phyloP scores from a whole-genome alignment of 768 basidiomycete species.

The Dacryopinax spathularia region DNA sequence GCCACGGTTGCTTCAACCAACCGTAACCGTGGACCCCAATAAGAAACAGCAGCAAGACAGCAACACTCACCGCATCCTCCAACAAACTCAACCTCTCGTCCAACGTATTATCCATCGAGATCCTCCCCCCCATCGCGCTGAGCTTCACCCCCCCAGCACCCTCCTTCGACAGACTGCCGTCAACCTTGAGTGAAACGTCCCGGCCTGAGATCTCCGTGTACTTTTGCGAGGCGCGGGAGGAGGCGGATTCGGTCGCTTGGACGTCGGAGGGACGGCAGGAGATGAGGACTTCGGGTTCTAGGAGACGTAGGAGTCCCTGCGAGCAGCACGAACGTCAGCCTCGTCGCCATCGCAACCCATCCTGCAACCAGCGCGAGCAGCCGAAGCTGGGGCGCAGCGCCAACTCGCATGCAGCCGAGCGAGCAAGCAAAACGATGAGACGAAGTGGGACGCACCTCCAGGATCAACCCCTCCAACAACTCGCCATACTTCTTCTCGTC shows the following conservation, averaged over 20 bases:
- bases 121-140: slow-evolving; percentile 53
- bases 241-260: slow-evolving; percentile 45
- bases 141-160: slow-evolving; percentile 78
- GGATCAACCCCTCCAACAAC: slow-evolving; percentile 69
- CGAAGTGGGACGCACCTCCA: slow-evolving; percentile 37
- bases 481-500: slow-evolving; percentile 59
- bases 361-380: no score
- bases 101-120: slow-evolving; percentile 86
- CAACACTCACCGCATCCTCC: slow-evolving; percentile 62
- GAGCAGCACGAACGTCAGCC: no score
- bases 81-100: slow-evolving; percentile 80
- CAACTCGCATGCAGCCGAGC: neutral
- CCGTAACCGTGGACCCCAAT: neutral
- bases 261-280: slow-evolving; percentile 55
- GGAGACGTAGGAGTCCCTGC: slow-evolving; percentile 65
- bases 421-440: neutral
- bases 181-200: slow-evolving; percentile 42
- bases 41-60: neutral
- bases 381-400: neutral
- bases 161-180: slow-evolving; percentile 50
- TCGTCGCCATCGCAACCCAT: no score
- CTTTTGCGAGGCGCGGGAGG: slow-evolving; percentile 42
- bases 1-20: neutral
- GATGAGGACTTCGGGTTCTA: slow-evolving; percentile 60
- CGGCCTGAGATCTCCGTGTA: slow-evolving; percentile 72